A percentile compares a stretch with the other conserved stretches of the same genome.
These are phyloP conservation scores for Grosmannia serpens DNA, from an alignment of 2,329 filamentous ascomycete species.

Conservation along the genomic window DNA sequence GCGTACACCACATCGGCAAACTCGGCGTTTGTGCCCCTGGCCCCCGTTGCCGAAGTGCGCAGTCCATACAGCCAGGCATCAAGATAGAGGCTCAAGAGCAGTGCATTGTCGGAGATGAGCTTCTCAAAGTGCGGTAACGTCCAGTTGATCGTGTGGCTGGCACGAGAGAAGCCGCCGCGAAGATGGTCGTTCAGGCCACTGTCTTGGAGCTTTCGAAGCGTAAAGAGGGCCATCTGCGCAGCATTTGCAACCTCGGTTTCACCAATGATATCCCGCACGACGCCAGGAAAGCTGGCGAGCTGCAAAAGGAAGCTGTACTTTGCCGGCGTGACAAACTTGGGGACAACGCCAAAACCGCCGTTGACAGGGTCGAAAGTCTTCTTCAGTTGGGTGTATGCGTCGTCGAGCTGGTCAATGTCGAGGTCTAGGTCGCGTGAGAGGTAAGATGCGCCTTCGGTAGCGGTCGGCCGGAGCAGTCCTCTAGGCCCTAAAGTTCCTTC, in stretches of 20 bases:
- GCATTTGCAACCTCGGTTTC: constrained; percentile 68
- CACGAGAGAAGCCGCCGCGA: constrained; percentile 52
- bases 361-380: constrained; percentile 67
- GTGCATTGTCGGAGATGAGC: constrained; percentile 86
- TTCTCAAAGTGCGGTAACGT: constrained; percentile 94
- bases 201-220: constrained; percentile 59
- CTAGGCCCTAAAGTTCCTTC: constrained; percentile 61
- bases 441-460: constrained; percentile 17
- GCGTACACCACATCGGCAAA: constrained; percentile 71
- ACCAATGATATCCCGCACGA: constrained; percentile 81
- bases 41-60: constrained; percentile 7
- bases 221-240: constrained; percentile 67
- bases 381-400: constrained; percentile 72
- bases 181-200: constrained; percentile 45
- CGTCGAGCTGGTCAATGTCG: constrained; percentile 83
- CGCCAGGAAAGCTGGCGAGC: constrained; percentile 56
- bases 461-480: constrained; percentile 16
- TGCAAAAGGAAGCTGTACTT: constrained; percentile 76
- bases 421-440: constrained; percentile 49
- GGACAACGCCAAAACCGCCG: constrained; percentile 69
- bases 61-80: constrained; percentile 63
- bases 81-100: constrained; percentile 72
- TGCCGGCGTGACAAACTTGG: constrained; percentile 82
- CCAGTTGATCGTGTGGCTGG: constrained; percentile 88
- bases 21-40: constrained; percentile 42